Base-by-base conservation (phyloP, 2,329 filamentous ascomycete species). In the Aspergillus clavatus region DNA sequence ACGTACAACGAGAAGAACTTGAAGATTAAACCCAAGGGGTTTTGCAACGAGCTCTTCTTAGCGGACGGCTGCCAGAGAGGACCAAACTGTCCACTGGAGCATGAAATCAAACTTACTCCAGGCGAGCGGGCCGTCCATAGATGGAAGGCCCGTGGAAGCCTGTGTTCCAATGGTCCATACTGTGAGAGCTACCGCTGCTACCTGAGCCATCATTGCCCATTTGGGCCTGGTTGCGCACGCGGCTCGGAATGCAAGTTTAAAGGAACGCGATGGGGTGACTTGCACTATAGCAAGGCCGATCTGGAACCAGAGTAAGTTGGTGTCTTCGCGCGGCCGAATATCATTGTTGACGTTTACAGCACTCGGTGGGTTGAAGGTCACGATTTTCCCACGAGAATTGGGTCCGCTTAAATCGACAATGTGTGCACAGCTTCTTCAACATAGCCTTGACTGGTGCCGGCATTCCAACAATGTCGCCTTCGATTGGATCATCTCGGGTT, bases 181-280 rank as follows among this genome's bases (percentile, higher is more conserved):
- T 52, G 50, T 22, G 38, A 38, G 10, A 43, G 45, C 11, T 52
- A 37, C 11, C 31, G 35, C 23, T 52, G 50, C 37, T 47, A 46
- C 36, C 37, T 46, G 18, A 52, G 49, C 22, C 49, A 52, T 29
- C 49, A 52, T 28, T 52, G 49, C 38, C 41, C 49, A 47, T 28
- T 21, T 31, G 24, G 31, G 19, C 14, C 16, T 5, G 31, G 31
- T 5, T 35, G 31, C 10, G 18, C 4, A 5, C 31, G 31, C 8
- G 31, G 31, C 31, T 1, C 31, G 31, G 18, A 16, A 8, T 35
- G 31, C 16, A 35, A 35, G 18, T 35, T 35, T 16, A 35, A 35
- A 18, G 18, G 14, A 6, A 8, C 8, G 3, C 31, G 31, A 10
- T 35, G 31, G 31, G 31, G 31, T 2, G 31, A 35, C 19, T 18